Evolutionary conservation across 805 yeast genomes (phyloP), one percentile per base, ranked within the genome.

Genomic region (Saccharomycopsis fibuligera): DNA sequence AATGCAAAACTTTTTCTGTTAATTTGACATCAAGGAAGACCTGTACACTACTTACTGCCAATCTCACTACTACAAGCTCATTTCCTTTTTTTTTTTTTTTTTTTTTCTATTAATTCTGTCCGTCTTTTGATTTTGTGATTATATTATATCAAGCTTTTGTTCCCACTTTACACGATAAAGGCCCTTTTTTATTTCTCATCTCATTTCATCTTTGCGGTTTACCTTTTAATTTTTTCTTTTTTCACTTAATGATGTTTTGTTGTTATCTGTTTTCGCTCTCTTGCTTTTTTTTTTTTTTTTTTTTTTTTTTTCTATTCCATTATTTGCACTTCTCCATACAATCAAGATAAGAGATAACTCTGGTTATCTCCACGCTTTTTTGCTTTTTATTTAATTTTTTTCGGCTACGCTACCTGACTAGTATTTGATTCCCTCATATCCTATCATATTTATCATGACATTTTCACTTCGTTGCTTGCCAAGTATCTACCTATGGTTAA

Each of bases 1-100:
- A 24, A 10, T 52, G 35, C 50, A 43, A 25, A 17, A 49, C 27
- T 42, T 52, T 19, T 52, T 52, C 53, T 52, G 53, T 41, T 52
- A 33, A 50, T 10, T 14, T 9, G 5, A 27, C 31, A 12, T 8
- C 8, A 27, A 27, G 8, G 31, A 27, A 27, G 10, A n/a, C n/a
- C n/a, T n/a, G n/a, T n/a, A n/a, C n/a, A n/a, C n/a, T n/a, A 12
- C 12, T 27, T 27, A 27, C 31, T 8, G 12, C 12, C 31, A 27
- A 27, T 27, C n/a, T n/a, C n/a, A n/a, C n/a, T n/a, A n/a, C n/a
- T n/a, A n/a, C n/a, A n/a, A n/a, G n/a, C n/a, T 9, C 17, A 33
- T 33, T 33, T 33, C 8, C 37, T 9, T 33, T 16, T 33, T 33
- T 33, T 33, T 8, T 33, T n/a, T 16, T 6, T 16, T 16, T 33